Evolutionary conservation across 1,284 basidiomycete genomes (phyloP).

Genomic region (Apiotrichum gracile): DNA sequence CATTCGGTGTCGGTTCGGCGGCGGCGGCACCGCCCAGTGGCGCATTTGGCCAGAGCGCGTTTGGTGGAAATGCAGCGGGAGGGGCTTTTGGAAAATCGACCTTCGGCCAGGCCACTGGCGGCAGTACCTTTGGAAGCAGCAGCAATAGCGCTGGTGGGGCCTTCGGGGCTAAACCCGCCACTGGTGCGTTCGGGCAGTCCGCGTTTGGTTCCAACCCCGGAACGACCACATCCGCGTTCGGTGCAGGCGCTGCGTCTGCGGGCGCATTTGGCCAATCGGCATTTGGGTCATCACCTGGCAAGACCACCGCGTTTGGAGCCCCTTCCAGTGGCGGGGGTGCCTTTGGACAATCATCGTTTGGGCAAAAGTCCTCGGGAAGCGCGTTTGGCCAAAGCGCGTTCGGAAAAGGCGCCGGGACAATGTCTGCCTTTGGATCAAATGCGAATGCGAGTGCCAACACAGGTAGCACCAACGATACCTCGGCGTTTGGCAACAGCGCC

Average conservation of each 20-base stretch:
- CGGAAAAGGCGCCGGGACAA: no score
- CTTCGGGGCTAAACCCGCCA: not conserved
- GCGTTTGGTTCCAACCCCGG: constrained; percentile 1
- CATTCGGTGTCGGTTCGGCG: not conserved
- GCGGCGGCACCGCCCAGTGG: not conserved
- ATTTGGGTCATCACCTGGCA: not conserved
- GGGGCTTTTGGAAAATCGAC: not conserved
- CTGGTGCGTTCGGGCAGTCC: constrained; percentile 8
- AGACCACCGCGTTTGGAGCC: constrained; percentile 1
- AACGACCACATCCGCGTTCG: not conserved
- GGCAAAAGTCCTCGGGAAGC: no score
- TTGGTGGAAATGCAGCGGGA: not conserved
- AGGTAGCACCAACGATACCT: no score
- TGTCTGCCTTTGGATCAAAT: no score
- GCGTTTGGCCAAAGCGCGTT: no score
- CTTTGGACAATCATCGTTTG: no score
- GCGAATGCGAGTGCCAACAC: no score
- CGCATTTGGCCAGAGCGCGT: constrained; percentile 2
- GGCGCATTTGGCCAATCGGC: constrained; percentile 18
- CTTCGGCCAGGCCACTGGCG: not conserved
- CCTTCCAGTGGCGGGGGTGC: not conserved
- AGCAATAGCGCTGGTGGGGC: not conserved
- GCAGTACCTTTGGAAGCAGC: not conserved
- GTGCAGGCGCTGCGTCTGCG: constrained; percentile 4
- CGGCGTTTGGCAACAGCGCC: no score